These are phyloP conservation scores for Citrullus mucosospermus DNA, from an alignment of 306 rosid species.

Conservation along the genomic window DNA sequence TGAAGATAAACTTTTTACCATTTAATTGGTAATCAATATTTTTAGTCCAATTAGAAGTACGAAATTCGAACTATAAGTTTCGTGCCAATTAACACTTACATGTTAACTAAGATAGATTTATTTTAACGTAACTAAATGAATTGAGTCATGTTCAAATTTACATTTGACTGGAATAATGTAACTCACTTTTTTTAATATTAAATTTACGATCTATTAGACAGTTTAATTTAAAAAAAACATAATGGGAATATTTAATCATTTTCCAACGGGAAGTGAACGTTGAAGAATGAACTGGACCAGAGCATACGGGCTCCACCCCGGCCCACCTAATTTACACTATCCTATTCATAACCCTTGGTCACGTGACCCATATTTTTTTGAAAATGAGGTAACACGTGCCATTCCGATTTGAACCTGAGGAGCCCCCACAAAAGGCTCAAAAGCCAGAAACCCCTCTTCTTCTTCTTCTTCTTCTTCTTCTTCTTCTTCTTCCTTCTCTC, in stretches of 20 bases:
- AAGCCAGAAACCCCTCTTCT: conserved; percentile 7
- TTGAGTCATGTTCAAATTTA: too few species aligned
- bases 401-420: conserved; percentile 12
- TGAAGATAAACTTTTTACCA: too few species aligned
- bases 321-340: background rate
- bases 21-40: too few species aligned
- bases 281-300: background rate
- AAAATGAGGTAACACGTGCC: conserved; percentile 36
- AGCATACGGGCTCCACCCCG: background rate
- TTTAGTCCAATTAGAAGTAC: too few species aligned
- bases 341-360: background rate
- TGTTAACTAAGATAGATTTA: too few species aligned
- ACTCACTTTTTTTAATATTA: too few species aligned
- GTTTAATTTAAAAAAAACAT: too few species aligned
- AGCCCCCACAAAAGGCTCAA: conserved; percentile 5
- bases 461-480: conserved; percentile 2
- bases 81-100: too few species aligned
- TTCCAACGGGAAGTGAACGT: background rate
- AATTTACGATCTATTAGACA: too few species aligned
- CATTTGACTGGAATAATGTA: too few species aligned
- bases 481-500: background rate
- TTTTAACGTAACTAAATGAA: too few species aligned
- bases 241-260: background rate
- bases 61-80: too few species aligned
- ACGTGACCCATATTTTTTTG: conserved; percentile 31